These are phyloP conservation scores for Ostreobium quekettii DNA, from an alignment of 139 green algal genomes.

Conservation along the genomic window DNA sequence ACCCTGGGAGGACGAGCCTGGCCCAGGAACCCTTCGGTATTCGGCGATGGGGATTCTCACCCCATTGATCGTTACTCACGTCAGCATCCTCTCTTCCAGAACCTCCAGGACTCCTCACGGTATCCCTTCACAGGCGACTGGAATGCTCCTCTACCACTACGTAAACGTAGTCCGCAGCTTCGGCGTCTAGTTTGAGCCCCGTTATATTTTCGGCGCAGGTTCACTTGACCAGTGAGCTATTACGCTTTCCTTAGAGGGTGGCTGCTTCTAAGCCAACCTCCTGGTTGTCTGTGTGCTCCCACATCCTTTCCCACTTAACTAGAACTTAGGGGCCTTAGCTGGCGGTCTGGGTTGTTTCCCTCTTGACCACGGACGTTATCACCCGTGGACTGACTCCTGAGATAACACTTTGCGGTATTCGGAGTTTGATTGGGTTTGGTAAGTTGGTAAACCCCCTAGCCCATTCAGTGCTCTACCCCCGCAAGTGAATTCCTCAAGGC, in stretches of 20 bases:
- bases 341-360: constrained; percentile 54
- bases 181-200: constrained; percentile 46
- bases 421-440: constrained; percentile 51
- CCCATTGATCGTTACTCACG: constrained; percentile 57
- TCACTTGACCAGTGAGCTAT: constrained; percentile 57
- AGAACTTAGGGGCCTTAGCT: constrained; percentile 53
- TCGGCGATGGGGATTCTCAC: constrained; percentile 47
- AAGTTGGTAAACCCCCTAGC: constrained; percentile 34
- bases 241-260: constrained; percentile 61
- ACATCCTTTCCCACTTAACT: constrained; percentile 54
- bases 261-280: constrained; percentile 57
- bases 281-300: constrained; percentile 38
- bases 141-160: constrained; percentile 48
- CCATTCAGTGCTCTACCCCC: constrained; percentile 48
- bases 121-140: constrained; percentile 30
- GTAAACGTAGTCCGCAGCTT: constrained; percentile 31
- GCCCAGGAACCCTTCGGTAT: constrained; percentile 44
- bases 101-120: constrained; percentile 30
- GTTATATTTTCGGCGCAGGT: constrained; percentile 49
- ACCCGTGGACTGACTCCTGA: constrained; percentile 37
- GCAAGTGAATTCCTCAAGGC: too few species aligned
- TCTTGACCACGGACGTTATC: constrained; percentile 52
- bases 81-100: constrained; percentile 58
- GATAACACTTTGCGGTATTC: constrained; percentile 34
- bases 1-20: not conserved